Percentiles rank a stretch among this genome's conserved stretches.
These are phyloP conservation scores for Pseudogymnoascus destructans DNA, from an alignment of 2,329 filamentous ascomycete genomes.

Conservation along the genomic window DNA sequence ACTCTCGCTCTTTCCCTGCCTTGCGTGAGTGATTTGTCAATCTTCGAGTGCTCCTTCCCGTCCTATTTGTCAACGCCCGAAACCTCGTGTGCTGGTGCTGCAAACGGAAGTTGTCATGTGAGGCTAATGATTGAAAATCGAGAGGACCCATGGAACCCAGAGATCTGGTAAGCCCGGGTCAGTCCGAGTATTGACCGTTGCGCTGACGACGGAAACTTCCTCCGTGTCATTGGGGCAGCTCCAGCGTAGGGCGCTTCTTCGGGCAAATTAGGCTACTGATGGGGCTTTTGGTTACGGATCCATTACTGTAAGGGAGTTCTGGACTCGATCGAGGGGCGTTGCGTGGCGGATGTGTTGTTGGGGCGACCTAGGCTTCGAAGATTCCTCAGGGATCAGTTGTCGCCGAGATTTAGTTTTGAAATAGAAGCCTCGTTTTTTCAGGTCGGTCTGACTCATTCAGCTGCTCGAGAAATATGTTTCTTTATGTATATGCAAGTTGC, in stretches of 20 bases:
- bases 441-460: neutral
- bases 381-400: neutral
- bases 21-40: constrained; percentile 5
- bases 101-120: constrained; percentile 3
- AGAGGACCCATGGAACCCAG: neutral
- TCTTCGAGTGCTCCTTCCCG: constrained; percentile 2
- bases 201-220: constrained; percentile 3
- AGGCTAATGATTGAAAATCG: constrained; percentile 2
- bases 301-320: neutral
- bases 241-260: neutral
- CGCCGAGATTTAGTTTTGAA: neutral
- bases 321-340: neutral
- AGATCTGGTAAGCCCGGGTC: neutral
- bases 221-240: neutral
- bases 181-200: constrained; percentile 7
- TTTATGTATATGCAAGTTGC: neutral
- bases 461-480: neutral
- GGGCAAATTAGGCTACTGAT: neutral
- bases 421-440: neutral
- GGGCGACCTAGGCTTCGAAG: neutral
- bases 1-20: neutral
- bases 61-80: neutral
- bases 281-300: neutral
- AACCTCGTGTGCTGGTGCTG: neutral
- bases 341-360: neutral